phyloP scores from a whole-genome alignment of 2,329 filamentous ascomycete genomes.

The Pseudofabraea citricarpa region DNA sequence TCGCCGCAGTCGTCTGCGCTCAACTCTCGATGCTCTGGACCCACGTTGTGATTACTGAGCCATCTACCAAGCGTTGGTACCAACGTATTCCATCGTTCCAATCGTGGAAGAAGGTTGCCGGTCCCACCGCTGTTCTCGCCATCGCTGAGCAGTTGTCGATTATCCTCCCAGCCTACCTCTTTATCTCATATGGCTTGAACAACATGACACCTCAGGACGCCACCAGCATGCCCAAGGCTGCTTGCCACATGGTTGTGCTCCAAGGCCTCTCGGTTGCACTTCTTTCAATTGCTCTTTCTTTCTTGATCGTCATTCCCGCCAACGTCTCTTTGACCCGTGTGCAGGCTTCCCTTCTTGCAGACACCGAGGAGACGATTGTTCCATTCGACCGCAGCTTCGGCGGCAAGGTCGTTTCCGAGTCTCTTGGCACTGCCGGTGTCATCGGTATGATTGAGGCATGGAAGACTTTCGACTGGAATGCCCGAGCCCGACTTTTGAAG shows the following conservation, averaged over 20 bases:
- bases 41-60: slow-evolving; percentile 75
- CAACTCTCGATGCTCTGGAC: slow-evolving; percentile 76
- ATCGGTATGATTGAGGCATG: slow-evolving; percentile 72
- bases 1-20: slow-evolving; percentile 57
- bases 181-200: slow-evolving; percentile 32
- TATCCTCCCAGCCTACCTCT: slow-evolving; percentile 42
- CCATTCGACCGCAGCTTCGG: slow-evolving; percentile 85
- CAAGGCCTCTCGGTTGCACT: slow-evolving; percentile 43
- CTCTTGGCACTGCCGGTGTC: slow-evolving; percentile 68
- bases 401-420: slow-evolving; percentile 69
- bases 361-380: slow-evolving; percentile 77
- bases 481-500: slow-evolving; percentile 69
- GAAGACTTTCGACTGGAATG: slow-evolving; percentile 68
- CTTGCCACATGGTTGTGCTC: slow-evolving; percentile 32
- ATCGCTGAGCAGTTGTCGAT: slow-evolving; percentile 47
- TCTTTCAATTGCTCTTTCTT: slow-evolving; percentile 43
- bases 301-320: slow-evolving; percentile 69
- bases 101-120: slow-evolving; percentile 63
- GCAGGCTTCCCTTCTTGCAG: slow-evolving; percentile 79
- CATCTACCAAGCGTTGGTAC: slow-evolving; percentile 59
- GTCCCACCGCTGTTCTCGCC: slow-evolving; percentile 62
- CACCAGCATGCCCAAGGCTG: slow-evolving; percentile 30
- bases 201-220: slow-evolving; percentile 9
- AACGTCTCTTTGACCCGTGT: slow-evolving; percentile 75
- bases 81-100: slow-evolving; percentile 52